Evolutionary conservation across 2,329 filamentous ascomycete species (phyloP).

Genomic region (Monosporascus ibericus): DNA sequence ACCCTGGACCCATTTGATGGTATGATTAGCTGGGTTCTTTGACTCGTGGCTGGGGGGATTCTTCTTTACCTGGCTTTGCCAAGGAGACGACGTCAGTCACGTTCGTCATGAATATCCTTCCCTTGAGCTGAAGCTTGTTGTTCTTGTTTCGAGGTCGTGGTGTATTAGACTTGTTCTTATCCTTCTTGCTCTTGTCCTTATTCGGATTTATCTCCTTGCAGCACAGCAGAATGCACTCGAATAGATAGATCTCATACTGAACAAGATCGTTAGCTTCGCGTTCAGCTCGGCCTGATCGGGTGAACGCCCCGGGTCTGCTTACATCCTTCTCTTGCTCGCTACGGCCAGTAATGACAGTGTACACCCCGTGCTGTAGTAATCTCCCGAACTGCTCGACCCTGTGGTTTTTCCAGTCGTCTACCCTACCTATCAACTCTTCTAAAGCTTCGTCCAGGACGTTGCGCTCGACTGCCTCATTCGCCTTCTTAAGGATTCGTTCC

Average conservation of each 20-base stretch:
- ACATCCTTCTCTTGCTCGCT: conserved; percentile 91
- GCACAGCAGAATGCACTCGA: conserved; percentile 89
- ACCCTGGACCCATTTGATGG: conserved; percentile 47
- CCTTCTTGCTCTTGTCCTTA: conserved; percentile 75
- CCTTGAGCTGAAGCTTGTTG: conserved; percentile 88
- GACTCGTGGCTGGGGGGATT: background rate
- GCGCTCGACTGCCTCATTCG: conserved; percentile 85
- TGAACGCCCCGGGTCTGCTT: conserved; percentile 27
- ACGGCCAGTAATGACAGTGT: conserved; percentile 83
- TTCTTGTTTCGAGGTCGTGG: conserved; percentile 58
- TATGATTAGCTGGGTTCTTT: conserved; percentile 6
- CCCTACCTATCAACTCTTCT: conserved; percentile 71
- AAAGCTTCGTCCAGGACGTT: conserved; percentile 80
- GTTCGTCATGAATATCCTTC: conserved; percentile 98
- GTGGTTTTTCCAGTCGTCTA: conserved; percentile 97
- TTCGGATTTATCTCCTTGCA: conserved; percentile 90
- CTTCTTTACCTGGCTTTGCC: conserved; percentile 72
- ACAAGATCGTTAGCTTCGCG: conserved; percentile 13
- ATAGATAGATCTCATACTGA: conserved; percentile 95
- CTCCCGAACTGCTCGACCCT: conserved; percentile 87
- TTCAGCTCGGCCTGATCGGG: conserved; percentile 1
- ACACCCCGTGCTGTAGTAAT: conserved; percentile 80
- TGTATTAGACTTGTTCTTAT: conserved; percentile 49
- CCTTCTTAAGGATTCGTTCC: conserved; percentile 72
- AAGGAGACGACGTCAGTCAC: conserved; percentile 90